These are phyloP conservation scores for Hypericum perforatum DNA, from an alignment of 345 rosid species.

Conservation along the genomic window DNA sequence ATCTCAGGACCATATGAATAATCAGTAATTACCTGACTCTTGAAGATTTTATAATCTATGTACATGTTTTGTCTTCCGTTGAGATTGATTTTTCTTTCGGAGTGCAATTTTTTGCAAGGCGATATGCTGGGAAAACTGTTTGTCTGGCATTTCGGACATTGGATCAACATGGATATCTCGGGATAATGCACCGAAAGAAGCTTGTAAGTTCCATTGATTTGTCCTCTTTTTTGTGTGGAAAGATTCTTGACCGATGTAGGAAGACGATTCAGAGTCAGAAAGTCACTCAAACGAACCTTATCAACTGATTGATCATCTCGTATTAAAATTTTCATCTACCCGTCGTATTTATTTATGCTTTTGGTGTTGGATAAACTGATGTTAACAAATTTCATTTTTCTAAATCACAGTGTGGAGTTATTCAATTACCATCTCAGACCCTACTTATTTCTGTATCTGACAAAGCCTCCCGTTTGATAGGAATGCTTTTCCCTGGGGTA, in stretches of 20 bases:
- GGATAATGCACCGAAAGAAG: slow-evolving; percentile 92
- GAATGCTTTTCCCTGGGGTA: slow-evolving; percentile 98
- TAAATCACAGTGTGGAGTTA: slow-evolving; percentile 75
- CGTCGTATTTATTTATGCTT: not conserved
- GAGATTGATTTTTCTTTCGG: not conserved
- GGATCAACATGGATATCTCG: slow-evolving; percentile 95
- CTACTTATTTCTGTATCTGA: slow-evolving; percentile 87
- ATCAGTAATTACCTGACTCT: slow-evolving; percentile 47
- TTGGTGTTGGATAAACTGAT: slow-evolving; percentile 17
- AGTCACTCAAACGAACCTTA: no score
- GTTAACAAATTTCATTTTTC: slow-evolving; percentile 2
- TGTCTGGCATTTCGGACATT: slow-evolving; percentile 90
- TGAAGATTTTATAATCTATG: slow-evolving; percentile 9
- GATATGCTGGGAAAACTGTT: slow-evolving; percentile 93
- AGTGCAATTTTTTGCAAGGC: slow-evolving; percentile 51
- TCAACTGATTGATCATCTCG: not conserved
- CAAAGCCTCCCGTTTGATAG: slow-evolving; percentile 90
- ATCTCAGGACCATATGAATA: slow-evolving; percentile 97
- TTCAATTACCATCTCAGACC: slow-evolving; percentile 89
- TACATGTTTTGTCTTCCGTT: slow-evolving; percentile 7
- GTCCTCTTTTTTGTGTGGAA: not conserved
- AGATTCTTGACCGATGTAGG: no score
- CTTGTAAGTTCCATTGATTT: slow-evolving; percentile 51
- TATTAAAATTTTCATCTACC: no score
- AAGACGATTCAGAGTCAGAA: no score